Evolutionary conservation across 768 basidiomycete genomes (phyloP).

Genomic region (Podaxis sp.): DNA sequence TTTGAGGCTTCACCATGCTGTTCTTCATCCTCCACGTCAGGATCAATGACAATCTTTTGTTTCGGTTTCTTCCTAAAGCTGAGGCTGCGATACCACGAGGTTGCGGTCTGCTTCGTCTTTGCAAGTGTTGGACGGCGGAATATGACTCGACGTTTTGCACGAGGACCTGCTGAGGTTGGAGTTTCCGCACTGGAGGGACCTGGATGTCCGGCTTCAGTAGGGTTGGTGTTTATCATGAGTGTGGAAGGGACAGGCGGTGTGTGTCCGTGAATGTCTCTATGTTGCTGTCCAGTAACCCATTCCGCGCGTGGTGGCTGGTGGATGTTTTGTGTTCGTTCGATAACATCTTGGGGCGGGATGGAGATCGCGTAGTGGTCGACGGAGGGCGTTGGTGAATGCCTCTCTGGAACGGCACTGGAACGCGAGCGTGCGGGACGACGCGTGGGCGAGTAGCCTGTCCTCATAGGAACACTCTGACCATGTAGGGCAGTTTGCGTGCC

Average conservation of each 20-base stretch:
- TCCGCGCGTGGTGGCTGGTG: slow-evolving; percentile 23
- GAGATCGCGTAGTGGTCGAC: slow-evolving; percentile 30
- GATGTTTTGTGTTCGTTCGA: slow-evolving; percentile 23
- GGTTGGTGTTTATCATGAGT: slow-evolving; percentile 5
- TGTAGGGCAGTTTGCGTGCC: background rate
- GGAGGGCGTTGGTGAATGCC: slow-evolving; percentile 18
- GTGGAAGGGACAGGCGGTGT: slow-evolving; percentile 14
- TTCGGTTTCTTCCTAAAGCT: slow-evolving; percentile 35
- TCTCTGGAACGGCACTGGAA: background rate
- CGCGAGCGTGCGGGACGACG: background rate
- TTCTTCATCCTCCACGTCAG: slow-evolving; percentile 23
- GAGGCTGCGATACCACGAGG: slow-evolving; percentile 41
- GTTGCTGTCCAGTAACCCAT: slow-evolving; percentile 40
- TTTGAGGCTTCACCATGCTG: slow-evolving; percentile 25
- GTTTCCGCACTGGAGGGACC: background rate
- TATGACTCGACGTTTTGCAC: slow-evolving; percentile 21
- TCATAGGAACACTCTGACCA: background rate
- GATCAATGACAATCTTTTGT: slow-evolving; percentile 30
- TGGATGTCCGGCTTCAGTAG: background rate
- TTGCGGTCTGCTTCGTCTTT: slow-evolving; percentile 33
- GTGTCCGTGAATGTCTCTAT: slow-evolving; percentile 25
- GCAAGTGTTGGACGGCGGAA: slow-evolving; percentile 25
- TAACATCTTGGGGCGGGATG: slow-evolving; percentile 31
- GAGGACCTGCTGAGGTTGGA: slow-evolving; percentile 17
- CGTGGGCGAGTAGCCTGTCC: slow-evolving; percentile 9